These are phyloP conservation scores for Isochrysis galbana DNA, from an alignment of 78 protist species.

Conservation along the genomic window DNA sequence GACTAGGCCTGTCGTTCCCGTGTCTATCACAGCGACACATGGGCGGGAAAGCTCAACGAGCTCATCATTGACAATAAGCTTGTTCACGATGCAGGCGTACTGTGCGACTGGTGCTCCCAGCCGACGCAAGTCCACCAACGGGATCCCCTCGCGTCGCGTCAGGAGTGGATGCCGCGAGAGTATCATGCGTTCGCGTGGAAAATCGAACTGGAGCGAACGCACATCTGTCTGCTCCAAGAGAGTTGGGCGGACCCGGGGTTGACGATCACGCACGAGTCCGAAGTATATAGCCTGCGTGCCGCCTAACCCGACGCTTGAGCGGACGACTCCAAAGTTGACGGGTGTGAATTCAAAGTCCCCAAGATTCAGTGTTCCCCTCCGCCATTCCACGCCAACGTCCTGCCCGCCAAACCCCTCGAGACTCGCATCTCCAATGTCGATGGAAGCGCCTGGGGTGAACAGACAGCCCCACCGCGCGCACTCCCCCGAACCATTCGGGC, in stretches of 20 bases:
- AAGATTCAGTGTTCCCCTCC: background rate
- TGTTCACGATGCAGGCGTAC: background rate
- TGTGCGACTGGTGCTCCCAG: background rate
- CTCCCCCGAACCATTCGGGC: background rate
- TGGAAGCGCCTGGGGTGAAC: background rate
- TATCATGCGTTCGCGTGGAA: background rate
- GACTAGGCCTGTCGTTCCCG: background rate
- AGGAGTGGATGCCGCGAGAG: background rate
- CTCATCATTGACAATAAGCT: background rate
- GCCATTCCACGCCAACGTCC: background rate
- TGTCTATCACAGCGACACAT: background rate
- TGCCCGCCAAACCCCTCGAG: background rate
- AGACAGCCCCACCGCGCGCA: background rate
- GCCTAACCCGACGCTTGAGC: background rate
- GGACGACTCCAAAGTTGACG: slow-evolving; percentile 16
- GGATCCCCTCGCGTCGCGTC: background rate
- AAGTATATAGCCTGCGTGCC: background rate
- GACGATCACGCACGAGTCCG: background rate
- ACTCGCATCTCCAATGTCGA: background rate
- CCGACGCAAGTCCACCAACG: background rate
- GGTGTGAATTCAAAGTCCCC: background rate
- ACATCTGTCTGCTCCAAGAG: background rate
- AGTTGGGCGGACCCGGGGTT: background rate
- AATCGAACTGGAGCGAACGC: background rate
- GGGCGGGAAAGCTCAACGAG: background rate